phyloP scores from a whole-genome alignment of 2,329 filamentous ascomycete species.

The Helotiales sp. region DNA sequence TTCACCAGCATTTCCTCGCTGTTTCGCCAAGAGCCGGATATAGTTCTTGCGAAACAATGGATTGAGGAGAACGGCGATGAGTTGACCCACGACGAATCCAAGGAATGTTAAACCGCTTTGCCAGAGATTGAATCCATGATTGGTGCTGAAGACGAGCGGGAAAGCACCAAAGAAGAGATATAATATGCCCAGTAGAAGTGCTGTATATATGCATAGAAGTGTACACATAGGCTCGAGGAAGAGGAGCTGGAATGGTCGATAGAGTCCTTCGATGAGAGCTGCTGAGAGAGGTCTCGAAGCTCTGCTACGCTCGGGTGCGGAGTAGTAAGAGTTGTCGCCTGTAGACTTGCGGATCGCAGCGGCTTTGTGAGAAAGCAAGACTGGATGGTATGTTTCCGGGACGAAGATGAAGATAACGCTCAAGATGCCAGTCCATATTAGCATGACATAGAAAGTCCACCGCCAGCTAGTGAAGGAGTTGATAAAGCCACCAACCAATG shows the following conservation, averaged over 20 bases:
- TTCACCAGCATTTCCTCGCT: slow-evolving; percentile 50
- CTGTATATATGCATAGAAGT: slow-evolving; percentile 75
- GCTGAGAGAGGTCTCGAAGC: slow-evolving; percentile 1
- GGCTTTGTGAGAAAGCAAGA: slow-evolving; percentile 25
- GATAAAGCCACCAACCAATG: slow-evolving; percentile 73
- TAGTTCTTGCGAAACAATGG: slow-evolving; percentile 65
- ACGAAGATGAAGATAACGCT: slow-evolving; percentile 40
- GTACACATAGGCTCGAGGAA: slow-evolving; percentile 81
- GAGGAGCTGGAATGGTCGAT: slow-evolving; percentile 74
- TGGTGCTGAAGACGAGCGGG: slow-evolving; percentile 69
- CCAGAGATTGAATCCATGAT: slow-evolving; percentile 75
- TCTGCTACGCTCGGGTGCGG: slow-evolving; percentile 7
- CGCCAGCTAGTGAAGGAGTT: slow-evolving; percentile 72
- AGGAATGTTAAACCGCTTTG: slow-evolving; percentile 77
- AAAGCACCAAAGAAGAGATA: slow-evolving; percentile 92
- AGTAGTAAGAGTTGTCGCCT: slow-evolving; percentile 8
- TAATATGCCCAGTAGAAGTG: slow-evolving; percentile 77
- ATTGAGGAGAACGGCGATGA: slow-evolving; percentile 48
- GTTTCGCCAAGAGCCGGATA: slow-evolving; percentile 51
- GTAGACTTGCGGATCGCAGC: slow-evolving; percentile 26
- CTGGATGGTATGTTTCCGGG: slow-evolving; percentile 12
- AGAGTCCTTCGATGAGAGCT: slow-evolving; percentile 51
- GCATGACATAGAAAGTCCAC: slow-evolving; percentile 79
- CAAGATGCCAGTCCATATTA: slow-evolving; percentile 73
- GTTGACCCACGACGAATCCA: slow-evolving; percentile 58